phyloP scores from a whole-genome alignment of 2,329 filamentous ascomycete genomes.

The Monosporascus sp. region DNA sequence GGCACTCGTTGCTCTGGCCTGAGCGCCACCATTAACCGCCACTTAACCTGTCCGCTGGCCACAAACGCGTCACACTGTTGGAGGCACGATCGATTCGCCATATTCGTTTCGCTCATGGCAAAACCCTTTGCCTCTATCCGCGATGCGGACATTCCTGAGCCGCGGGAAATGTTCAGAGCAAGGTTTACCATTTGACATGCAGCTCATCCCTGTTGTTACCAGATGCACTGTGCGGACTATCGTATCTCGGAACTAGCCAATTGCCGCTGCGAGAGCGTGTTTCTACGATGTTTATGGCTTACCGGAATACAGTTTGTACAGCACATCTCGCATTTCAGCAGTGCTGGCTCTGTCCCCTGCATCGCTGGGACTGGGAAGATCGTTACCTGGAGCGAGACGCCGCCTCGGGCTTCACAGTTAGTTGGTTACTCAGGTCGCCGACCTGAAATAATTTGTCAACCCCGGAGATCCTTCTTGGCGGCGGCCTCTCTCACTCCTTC shows the following conservation, averaged over 20 bases:
- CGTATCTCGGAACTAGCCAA: neutral
- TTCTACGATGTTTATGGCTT: no score
- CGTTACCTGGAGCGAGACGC: conserved; percentile 15
- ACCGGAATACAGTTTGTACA: neutral
- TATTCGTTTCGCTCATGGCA: neutral
- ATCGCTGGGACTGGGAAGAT: conserved; percentile 12
- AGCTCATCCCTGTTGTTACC: neutral
- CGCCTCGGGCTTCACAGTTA: conserved; percentile 16
- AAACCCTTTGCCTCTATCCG: neutral
- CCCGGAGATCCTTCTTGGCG: conserved; percentile 18
- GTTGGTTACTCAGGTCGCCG: conserved; percentile 21
- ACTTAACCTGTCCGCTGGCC: no score
- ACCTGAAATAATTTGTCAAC: conserved; percentile 18
- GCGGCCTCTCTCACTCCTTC: conserved; percentile 13
- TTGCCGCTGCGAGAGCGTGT: neutral
- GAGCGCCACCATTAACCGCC: no score
- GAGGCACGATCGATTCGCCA: neutral
- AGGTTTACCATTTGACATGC: neutral
- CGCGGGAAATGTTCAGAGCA: neutral
- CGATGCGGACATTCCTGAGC: neutral
- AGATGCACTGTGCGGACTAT: neutral
- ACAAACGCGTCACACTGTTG: no score
- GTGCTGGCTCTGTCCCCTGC: neutral
- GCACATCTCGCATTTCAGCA: neutral
- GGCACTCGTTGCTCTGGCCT: no score